phyloP scores from a whole-genome alignment of 129 eudicot species.

The Chrysanthemum seticuspe region DNA sequence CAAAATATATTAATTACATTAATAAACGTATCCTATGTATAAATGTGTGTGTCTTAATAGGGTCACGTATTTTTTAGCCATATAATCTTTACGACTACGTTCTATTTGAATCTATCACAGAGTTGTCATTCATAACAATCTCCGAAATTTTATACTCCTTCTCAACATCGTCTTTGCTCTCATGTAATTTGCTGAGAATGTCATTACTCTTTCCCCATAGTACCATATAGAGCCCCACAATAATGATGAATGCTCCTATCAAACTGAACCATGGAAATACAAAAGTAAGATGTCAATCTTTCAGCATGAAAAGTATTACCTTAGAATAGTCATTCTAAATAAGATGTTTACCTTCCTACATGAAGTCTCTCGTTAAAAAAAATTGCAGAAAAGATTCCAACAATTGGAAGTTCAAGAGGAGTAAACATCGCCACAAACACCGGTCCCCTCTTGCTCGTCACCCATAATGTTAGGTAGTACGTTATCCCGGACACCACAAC shows the following conservation, averaged over 20 bases:
- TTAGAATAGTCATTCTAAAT: background rate
- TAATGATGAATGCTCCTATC: conserved; percentile 30
- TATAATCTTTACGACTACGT: no score
- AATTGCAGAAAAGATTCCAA: conserved; percentile 28
- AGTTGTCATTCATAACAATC: no score
- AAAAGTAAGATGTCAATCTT: background rate
- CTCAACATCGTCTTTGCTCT: no score
- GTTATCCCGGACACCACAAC: conserved; percentile 23
- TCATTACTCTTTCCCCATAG: conserved; percentile 33
- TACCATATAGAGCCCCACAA: conserved; percentile 34
- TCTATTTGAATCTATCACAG: no score
- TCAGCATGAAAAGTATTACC: background rate
- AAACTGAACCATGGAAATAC: conserved; percentile 9
- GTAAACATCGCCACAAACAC: conserved; percentile 30
- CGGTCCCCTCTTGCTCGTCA: conserved; percentile 29
- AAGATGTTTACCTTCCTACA: conserved; percentile 24
- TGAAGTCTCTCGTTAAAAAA: conserved; percentile 29
- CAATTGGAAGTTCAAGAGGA: conserved; percentile 27
- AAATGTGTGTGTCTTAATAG: no score
- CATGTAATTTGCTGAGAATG: background rate
- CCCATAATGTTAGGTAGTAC: conserved; percentile 24
- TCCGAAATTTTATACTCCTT: no score
- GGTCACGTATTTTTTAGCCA: no score
- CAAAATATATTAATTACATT: no score
- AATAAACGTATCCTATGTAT: no score